Evolutionary conservation across 768 basidiomycete species (phyloP).

Genomic region (Amanita rimosa): DNA sequence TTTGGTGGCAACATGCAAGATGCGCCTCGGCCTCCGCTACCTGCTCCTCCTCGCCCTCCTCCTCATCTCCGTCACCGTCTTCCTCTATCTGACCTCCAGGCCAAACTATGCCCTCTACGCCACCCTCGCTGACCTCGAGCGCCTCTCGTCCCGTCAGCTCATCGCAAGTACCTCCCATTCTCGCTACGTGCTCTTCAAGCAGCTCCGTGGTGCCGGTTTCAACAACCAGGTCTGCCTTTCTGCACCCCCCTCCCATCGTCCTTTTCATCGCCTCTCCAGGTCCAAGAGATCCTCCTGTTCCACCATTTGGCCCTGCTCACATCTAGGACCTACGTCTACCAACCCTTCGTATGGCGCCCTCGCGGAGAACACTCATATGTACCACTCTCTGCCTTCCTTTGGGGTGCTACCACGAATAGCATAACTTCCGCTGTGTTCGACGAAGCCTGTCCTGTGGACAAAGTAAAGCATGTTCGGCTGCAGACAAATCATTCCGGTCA

Average conservation of each 20-base stretch:
- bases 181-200: constrained; percentile 32
- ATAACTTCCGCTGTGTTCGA: constrained; percentile 25
- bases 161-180: constrained; percentile 15
- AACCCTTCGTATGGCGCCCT: constrained; percentile 34
- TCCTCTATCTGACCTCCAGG: constrained; percentile 21
- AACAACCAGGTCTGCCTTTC: constrained; percentile 29
- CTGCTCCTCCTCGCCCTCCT: constrained; percentile 11
- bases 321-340: constrained; percentile 30
- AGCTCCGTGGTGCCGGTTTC: constrained; percentile 37
- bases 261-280: constrained; percentile 14
- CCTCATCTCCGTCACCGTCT: constrained; percentile 15
- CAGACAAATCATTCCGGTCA: constrained; percentile 14
- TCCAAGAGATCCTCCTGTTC: constrained; percentile 33
- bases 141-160: constrained; percentile 17
- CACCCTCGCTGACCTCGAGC: constrained; percentile 18
- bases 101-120: constrained; percentile 30
- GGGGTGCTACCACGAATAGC: constrained; percentile 25
- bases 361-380: constrained; percentile 27
- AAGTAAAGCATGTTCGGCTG: constrained; percentile 24
- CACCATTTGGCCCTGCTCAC: constrained; percentile 32
- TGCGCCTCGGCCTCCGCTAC: not conserved
- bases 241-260: not conserved
- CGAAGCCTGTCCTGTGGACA: constrained; percentile 27
- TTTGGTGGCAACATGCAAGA: constrained; percentile 13
- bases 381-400: constrained; percentile 32